These are phyloP conservation scores for Annona cherimola DNA, from an alignment of 164 flowering plant species.

Conservation along the genomic window DNA sequence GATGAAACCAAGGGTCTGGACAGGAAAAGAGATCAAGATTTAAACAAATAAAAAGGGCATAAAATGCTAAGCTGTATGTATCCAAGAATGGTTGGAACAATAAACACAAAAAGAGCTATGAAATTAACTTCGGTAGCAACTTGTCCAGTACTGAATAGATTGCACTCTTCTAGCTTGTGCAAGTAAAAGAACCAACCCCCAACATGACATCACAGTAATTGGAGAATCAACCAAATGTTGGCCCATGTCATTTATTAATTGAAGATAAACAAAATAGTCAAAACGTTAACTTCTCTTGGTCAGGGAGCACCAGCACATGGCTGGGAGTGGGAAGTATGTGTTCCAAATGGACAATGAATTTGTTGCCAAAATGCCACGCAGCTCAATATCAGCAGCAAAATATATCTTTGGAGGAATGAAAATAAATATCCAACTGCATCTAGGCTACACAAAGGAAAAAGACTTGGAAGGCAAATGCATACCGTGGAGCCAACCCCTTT, in stretches of 20 bases:
- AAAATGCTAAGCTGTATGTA: background rate
- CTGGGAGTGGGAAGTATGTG: too few species aligned
- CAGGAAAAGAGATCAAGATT: background rate
- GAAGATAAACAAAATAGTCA: background rate
- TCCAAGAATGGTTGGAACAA: background rate
- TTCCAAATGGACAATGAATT: background rate
- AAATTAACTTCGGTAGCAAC: background rate
- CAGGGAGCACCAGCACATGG: too few species aligned
- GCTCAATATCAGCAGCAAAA: background rate
- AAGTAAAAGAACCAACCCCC: background rate
- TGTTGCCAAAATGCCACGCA: background rate
- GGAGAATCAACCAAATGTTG: background rate
- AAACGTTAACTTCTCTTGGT: too few species aligned
- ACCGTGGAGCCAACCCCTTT: slow-evolving; percentile 99
- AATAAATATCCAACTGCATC: background rate
- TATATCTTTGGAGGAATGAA: too few species aligned
- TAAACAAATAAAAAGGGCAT: too few species aligned
- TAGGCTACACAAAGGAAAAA: background rate
- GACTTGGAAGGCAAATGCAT: slow-evolving; percentile 17
- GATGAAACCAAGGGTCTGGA: slow-evolving; percentile 85
- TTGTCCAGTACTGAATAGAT: background rate
- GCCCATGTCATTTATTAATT: background rate
- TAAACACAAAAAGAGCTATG: background rate
- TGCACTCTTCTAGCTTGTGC: background rate
- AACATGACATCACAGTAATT: background rate